phyloP scores from a whole-genome alignment of 768 basidiomycete genomes.

The Royoungia palumana region DNA sequence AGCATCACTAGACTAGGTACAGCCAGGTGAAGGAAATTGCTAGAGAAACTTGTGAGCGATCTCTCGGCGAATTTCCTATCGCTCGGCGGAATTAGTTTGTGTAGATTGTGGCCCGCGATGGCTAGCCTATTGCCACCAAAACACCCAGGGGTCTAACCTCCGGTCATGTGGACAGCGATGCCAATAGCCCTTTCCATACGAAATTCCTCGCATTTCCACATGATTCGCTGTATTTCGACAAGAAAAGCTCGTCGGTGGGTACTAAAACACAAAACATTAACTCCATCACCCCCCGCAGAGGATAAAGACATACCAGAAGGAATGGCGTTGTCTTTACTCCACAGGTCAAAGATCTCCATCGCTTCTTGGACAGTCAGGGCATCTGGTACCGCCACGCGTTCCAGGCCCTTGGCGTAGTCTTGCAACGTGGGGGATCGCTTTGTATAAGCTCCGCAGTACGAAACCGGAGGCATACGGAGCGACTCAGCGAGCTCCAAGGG shows the following conservation, averaged over 20 bases:
- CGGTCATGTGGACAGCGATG: slow-evolving; percentile 24
- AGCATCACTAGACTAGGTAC: too few species aligned
- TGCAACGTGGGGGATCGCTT: slow-evolving; percentile 48
- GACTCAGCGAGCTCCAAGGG: slow-evolving; percentile 65
- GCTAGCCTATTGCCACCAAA: not conserved
- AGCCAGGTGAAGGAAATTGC: too few species aligned
- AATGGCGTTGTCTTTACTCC: slow-evolving; percentile 61
- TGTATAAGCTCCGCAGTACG: slow-evolving; percentile 51
- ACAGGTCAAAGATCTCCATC: slow-evolving; percentile 69
- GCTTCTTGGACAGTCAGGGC: slow-evolving; percentile 66
- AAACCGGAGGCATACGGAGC: slow-evolving; percentile 45
- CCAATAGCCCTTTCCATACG: slow-evolving; percentile 61
- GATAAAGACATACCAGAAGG: slow-evolving; percentile 40
- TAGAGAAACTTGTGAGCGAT: too few species aligned
- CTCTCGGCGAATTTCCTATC: too few species aligned
- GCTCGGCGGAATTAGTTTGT: too few species aligned
- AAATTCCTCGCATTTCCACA: slow-evolving; percentile 80
- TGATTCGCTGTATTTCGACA: slow-evolving; percentile 74
- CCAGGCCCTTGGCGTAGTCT: slow-evolving; percentile 53
- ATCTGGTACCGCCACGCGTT: slow-evolving; percentile 51
- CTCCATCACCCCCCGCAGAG: not conserved
- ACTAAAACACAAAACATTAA: slow-evolving; percentile 20
- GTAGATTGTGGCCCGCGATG: too few species aligned
- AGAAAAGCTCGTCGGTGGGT: slow-evolving; percentile 65
- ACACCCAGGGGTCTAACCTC: not conserved